Conservation (phyloP, 176 grass and related monocot species). For the Carex scoparia region DNA sequence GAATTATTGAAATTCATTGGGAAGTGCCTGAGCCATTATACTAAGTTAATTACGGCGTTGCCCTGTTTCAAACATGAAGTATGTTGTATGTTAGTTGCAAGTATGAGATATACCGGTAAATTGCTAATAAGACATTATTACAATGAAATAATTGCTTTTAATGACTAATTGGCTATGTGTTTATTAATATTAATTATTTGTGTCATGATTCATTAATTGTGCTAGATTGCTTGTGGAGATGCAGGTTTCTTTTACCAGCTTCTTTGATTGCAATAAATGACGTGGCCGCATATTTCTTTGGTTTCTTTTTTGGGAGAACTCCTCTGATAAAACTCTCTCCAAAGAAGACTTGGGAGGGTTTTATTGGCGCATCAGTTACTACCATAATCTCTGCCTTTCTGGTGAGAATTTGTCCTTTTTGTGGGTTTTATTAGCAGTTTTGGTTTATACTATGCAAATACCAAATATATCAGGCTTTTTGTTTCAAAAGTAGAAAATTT, state of each 20-base stretch:
- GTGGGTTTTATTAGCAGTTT: neutral
- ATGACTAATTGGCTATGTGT: neutral
- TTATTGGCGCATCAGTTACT: constrained; percentile 96
- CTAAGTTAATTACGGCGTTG: neutral
- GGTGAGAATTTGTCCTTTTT: constrained; percentile 43
- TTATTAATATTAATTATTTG: neutral
- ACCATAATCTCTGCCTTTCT: constrained; percentile 90
- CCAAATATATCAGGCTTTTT: no score
- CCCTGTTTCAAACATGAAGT: neutral
- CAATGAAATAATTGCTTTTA: constrained; percentile 3
- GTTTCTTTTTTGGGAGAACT: constrained; percentile 95
- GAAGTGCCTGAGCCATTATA: neutral
- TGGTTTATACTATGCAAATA: neutral
- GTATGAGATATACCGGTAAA: neutral
- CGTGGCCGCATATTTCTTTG: constrained; percentile 93
- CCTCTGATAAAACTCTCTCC: constrained; percentile 98
- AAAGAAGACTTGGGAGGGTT: constrained; percentile 99
- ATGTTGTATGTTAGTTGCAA: neutral
- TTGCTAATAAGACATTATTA: neutral
- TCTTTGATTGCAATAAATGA: constrained; percentile 98
- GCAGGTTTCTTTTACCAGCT: constrained; percentile 96
- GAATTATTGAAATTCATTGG: neutral
- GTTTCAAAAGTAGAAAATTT: no score
- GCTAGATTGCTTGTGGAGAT: neutral
- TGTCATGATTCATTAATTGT: constrained; percentile 18